phyloP scores from a whole-genome alignment of 2,329 filamentous ascomycete species.

The Boeremia exigua region DNA sequence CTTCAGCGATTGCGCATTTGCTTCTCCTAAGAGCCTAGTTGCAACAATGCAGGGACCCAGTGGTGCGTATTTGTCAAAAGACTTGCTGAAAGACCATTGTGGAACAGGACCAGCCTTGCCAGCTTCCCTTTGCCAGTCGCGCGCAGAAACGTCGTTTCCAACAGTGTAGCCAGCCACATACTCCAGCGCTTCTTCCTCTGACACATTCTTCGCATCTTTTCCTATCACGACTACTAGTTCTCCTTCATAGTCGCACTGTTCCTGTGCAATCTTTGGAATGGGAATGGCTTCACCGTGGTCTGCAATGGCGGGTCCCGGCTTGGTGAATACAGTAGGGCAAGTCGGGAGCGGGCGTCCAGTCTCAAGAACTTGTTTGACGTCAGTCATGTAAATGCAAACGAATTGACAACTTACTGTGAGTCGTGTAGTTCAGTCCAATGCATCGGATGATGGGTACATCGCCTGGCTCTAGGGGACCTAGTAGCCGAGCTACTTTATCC shows the following conservation, averaged over 20 bases:
- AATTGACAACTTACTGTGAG: not conserved
- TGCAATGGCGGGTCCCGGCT: constrained; percentile 15
- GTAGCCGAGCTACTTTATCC: not conserved
- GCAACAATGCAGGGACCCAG: constrained; percentile 53
- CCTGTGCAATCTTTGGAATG: constrained; percentile 30
- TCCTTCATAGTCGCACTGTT: constrained; percentile 20
- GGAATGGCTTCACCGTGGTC: constrained; percentile 13
- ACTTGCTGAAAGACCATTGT: constrained; percentile 60
- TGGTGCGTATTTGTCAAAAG: constrained; percentile 60
- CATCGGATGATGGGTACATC: constrained; percentile 2
- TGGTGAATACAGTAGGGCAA: constrained; percentile 17
- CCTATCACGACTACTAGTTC: constrained; percentile 20
- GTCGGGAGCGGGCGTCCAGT: not conserved
- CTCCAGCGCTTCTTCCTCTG: constrained; percentile 44
- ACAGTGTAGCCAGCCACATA: constrained; percentile 53
- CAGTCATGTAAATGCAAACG: not conserved
- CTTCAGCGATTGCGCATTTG: not conserved
- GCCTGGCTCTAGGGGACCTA: not conserved
- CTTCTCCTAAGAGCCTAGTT: not conserved
- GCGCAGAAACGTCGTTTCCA: constrained; percentile 23
- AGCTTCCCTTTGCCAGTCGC: constrained; percentile 23
- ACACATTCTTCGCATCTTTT: constrained; percentile 15
- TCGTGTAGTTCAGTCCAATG: constrained; percentile 9
- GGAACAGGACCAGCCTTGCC: not conserved
- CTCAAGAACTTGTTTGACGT: constrained; percentile 7